Evolutionary conservation across 306 rosid genomes (phyloP).

Genomic region (Quercus bicolor): DNA sequence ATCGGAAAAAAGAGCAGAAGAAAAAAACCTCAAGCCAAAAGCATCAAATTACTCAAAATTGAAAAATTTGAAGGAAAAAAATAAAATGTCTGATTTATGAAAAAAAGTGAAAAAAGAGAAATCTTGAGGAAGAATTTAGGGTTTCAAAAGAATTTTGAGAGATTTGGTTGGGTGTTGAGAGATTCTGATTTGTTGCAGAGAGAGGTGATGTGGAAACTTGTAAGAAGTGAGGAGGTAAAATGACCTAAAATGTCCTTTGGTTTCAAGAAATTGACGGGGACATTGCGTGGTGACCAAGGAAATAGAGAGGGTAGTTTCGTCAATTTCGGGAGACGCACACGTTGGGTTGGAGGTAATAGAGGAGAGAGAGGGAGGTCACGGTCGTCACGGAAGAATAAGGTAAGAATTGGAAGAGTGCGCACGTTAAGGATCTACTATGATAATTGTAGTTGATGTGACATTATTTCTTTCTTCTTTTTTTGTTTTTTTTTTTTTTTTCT

Average conservation of each 20-base stretch:
- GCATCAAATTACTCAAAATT: neutral
- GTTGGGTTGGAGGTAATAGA: neutral
- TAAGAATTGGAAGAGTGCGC: constrained; percentile 18
- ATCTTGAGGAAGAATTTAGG: neutral
- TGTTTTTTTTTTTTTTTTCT: too few species aligned
- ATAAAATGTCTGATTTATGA: neutral
- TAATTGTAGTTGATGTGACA: too few species aligned
- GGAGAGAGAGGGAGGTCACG: neutral
- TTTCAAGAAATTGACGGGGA: neutral
- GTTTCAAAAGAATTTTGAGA: neutral
- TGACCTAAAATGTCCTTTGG: neutral
- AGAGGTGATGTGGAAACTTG: neutral
- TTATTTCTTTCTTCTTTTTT: too few species aligned
- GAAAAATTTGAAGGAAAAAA: neutral
- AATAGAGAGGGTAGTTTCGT: neutral
- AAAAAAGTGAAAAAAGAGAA: too few species aligned
- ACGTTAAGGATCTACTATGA: constrained; percentile 25
- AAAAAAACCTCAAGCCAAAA: neutral
- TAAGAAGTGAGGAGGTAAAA: neutral
- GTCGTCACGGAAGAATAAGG: too few species aligned
- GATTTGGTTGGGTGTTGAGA: neutral
- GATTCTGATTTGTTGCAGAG: neutral
- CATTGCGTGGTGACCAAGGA: neutral
- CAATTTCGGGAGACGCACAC: neutral
- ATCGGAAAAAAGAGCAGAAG: neutral